Evolutionary conservation across 768 basidiomycete genomes (phyloP).

Genomic region (Termitomyces bulborhizus): DNA sequence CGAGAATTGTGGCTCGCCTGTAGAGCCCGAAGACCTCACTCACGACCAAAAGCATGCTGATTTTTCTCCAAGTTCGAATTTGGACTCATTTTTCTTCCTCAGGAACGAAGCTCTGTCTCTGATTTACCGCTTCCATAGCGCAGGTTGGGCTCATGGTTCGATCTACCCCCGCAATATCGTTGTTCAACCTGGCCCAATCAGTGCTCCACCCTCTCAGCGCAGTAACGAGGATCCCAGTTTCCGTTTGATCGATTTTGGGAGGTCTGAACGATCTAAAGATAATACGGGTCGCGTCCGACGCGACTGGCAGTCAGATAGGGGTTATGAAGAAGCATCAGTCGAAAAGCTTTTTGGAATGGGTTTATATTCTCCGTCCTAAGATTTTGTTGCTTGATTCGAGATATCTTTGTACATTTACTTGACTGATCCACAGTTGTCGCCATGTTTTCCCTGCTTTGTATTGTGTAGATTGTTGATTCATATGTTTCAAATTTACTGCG

Average conservation of each 20-base stretch:
- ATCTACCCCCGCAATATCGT: conserved; percentile 32
- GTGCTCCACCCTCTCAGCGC: conserved; percentile 7
- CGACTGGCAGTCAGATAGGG: background rate
- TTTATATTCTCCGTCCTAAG: conserved; percentile 1
- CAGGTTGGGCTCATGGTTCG: conserved; percentile 30
- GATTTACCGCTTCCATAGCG: conserved; percentile 28
- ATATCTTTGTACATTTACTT: background rate
- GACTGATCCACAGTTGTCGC: background rate
- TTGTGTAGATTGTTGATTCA: background rate
- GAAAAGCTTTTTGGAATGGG: conserved; percentile 5
- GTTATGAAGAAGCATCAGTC: background rate
- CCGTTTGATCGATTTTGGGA: conserved; percentile 37
- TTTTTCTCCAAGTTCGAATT: background rate
- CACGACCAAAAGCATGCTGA: conserved; percentile 27
- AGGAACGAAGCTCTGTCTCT: conserved; percentile 36
- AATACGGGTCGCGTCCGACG: too few species aligned
- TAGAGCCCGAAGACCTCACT: conserved; percentile 19
- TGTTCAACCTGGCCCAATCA: conserved; percentile 25
- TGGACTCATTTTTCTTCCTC: background rate
- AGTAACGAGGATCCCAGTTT: conserved; percentile 23
- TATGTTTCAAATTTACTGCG: conserved; percentile 19
- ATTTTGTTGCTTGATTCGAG: background rate
- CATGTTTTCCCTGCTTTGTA: background rate
- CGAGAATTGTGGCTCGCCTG: conserved; percentile 33
- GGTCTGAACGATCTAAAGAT: conserved; percentile 2